Conservation (phyloP, 495 filamentous ascomycete genomes). For the Filosporella fistucella region DNA sequence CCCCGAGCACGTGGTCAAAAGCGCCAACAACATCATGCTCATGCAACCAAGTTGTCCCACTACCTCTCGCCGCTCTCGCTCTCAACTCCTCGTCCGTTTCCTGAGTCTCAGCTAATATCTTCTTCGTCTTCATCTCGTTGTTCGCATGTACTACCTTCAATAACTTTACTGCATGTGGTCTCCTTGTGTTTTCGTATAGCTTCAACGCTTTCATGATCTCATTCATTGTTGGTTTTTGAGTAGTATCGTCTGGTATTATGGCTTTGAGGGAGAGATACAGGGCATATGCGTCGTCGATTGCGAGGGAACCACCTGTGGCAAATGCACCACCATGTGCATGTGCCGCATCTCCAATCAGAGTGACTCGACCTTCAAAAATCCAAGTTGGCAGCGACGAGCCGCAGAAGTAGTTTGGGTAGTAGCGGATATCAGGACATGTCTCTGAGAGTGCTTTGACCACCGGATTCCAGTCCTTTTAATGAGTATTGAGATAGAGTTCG, state of each 20-base stretch:
- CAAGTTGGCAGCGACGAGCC: constrained; percentile 32
- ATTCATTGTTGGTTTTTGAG: constrained; percentile 12
- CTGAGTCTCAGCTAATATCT: constrained; percentile 13
- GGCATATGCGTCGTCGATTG: constrained; percentile 40
- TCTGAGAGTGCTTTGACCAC: constrained; percentile 36
- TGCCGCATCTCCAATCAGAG: constrained; percentile 42
- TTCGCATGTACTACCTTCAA: constrained; percentile 34
- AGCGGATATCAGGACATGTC: constrained; percentile 34
- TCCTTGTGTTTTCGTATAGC: constrained; percentile 36
- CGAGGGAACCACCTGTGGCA: constrained; percentile 46
- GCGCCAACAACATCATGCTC: constrained; percentile 42
- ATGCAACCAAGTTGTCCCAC: constrained; percentile 38
- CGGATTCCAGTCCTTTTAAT: constrained; percentile 40
- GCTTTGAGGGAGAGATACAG: constrained; percentile 24
- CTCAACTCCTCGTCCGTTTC: constrained; percentile 38
- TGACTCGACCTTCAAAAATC: constrained; percentile 35
- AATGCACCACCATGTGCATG: constrained; percentile 47
- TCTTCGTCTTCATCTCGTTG: constrained; percentile 27
- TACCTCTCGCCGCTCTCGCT: constrained; percentile 31
- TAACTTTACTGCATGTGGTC: constrained; percentile 37
- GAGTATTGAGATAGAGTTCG: neutral
- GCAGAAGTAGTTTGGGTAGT: constrained; percentile 41
- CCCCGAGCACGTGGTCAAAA: too few species aligned
- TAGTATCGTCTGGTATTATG: constrained; percentile 20
- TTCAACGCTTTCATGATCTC: constrained; percentile 29